Percentiles rank a stretch among this genome's conserved stretches.
Conservation (phyloP, 306 rosid genomes). For the Quercus parvula region DNA sequence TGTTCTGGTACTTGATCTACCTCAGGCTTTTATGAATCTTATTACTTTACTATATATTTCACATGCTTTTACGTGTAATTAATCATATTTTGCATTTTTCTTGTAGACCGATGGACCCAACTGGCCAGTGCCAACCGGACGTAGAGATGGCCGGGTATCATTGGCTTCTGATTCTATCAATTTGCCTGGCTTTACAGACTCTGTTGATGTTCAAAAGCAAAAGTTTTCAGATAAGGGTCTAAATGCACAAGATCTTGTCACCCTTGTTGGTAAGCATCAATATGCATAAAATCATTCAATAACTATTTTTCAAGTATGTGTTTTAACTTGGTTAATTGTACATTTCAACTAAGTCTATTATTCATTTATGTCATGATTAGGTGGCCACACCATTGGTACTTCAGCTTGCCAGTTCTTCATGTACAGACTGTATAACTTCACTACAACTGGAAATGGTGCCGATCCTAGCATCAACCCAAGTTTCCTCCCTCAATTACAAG, state of each 20-base stretch:
- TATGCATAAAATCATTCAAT: background rate
- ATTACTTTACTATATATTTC: background rate
- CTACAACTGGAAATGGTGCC: slow-evolving; percentile 27
- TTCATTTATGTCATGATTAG: slow-evolving; percentile 8
- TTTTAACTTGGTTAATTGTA: background rate
- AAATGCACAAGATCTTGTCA: slow-evolving; percentile 52
- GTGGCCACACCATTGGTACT: slow-evolving; percentile 66
- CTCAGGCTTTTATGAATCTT: background rate
- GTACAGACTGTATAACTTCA: slow-evolving; percentile 51
- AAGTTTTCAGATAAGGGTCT: slow-evolving; percentile 47
- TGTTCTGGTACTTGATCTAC: too few species aligned
- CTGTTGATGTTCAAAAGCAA: slow-evolving; percentile 36
- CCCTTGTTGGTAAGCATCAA: slow-evolving; percentile 48
- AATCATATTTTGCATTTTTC: too few species aligned
- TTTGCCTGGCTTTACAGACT: slow-evolving; percentile 36
- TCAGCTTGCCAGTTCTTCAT: slow-evolving; percentile 46
- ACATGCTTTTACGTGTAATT: slow-evolving; percentile 34
- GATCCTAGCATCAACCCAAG: slow-evolving; percentile 46
- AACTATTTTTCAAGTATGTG: too few species aligned
- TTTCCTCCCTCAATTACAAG: slow-evolving; percentile 37
- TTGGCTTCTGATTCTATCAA: slow-evolving; percentile 31
- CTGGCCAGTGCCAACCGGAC: too few species aligned
- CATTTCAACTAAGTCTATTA: too few species aligned
- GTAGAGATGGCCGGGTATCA: slow-evolving; percentile 32
- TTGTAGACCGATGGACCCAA: too few species aligned